Percentiles rank a stretch among this genome's conserved stretches.
Evolutionary conservation across 2,329 filamentous ascomycete species (phyloP).

Genomic region (Trichoderma harzianum): DNA sequence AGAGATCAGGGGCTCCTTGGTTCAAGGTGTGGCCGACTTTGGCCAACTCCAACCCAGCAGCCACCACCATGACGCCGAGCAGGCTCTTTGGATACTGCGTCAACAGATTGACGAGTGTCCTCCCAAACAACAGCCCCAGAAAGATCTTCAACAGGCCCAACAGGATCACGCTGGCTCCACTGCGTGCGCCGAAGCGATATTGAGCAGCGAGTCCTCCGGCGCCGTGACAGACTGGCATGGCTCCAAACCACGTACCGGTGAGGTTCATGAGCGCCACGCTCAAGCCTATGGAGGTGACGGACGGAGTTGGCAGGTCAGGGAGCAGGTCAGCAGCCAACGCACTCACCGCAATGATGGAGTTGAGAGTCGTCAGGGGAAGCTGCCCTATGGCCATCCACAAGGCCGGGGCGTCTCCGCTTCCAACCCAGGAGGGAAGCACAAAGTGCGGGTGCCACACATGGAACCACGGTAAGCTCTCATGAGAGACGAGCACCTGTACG

Average conservation of each 20-base stretch:
- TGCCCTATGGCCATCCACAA: constrained; percentile 72
- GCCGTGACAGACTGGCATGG: constrained; percentile 94
- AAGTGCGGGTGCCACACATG: constrained; percentile 58
- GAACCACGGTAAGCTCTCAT: constrained; percentile 47
- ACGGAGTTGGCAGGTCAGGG: constrained; percentile 63
- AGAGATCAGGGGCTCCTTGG: constrained; percentile 59
- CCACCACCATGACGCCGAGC: constrained; percentile 84
- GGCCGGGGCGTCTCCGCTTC: constrained; percentile 31
- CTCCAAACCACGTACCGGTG: constrained; percentile 82
- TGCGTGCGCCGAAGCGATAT: constrained; percentile 85
- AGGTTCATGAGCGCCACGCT: constrained; percentile 85
- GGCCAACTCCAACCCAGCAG: constrained; percentile 81
- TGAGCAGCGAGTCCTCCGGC: constrained; percentile 88
- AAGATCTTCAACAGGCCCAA: constrained; percentile 73
- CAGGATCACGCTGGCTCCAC: constrained; percentile 76
- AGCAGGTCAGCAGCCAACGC: constrained; percentile 76
- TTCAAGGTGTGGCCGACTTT: constrained; percentile 83
- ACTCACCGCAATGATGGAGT: constrained; percentile 85
- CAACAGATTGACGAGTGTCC: constrained; percentile 68
- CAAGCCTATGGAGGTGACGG: constrained; percentile 72
- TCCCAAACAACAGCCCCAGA: constrained; percentile 72
- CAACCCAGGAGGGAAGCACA: constrained; percentile 35
- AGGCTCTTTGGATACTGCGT: constrained; percentile 70
- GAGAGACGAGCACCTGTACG: constrained; percentile 33
- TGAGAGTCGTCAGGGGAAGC: constrained; percentile 85